Conservation (phyloP, 2,329 filamentous ascomycete species). For the Colletotrichum incanum region DNA sequence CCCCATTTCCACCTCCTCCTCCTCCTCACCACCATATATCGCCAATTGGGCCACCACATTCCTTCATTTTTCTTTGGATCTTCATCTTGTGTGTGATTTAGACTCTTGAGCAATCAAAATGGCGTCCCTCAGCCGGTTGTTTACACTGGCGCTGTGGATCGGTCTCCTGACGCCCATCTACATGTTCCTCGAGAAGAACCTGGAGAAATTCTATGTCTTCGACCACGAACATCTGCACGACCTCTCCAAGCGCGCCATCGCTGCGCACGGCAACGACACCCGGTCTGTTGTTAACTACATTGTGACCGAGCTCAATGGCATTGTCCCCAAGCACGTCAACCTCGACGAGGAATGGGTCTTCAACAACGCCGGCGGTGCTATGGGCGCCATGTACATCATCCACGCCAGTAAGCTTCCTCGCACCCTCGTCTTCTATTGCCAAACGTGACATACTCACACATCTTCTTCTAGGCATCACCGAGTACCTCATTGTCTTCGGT, state of each 20-base stretch:
- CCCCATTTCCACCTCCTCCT: background rate
- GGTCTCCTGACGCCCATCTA: slow-evolving; percentile 69
- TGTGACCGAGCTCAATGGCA: slow-evolving; percentile 75
- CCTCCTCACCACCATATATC: background rate
- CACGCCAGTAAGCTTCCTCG: slow-evolving; percentile 78
- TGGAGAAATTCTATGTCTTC: slow-evolving; percentile 83
- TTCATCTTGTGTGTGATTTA: slow-evolving; percentile 11
- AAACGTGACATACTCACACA: slow-evolving; percentile 11
- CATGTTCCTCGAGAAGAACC: slow-evolving; percentile 71
- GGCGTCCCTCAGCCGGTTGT: slow-evolving; percentile 56
- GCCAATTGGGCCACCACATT: slow-evolving; percentile 28
- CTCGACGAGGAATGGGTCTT: slow-evolving; percentile 88
- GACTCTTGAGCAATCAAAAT: slow-evolving; percentile 23
- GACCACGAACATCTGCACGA: slow-evolving; percentile 77
- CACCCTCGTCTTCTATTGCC: too few relatives aligned
- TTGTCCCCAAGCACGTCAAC: slow-evolving; percentile 72
- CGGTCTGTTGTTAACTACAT: slow-evolving; percentile 78
- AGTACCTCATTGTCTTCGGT: slow-evolving; percentile 93
- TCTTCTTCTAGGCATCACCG: slow-evolving; percentile 74
- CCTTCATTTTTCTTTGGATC: slow-evolving; percentile 5
- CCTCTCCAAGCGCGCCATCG: slow-evolving; percentile 76
- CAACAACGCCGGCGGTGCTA: slow-evolving; percentile 92
- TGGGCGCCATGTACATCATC: slow-evolving; percentile 93
- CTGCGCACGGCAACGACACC: slow-evolving; percentile 82
- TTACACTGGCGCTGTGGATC: slow-evolving; percentile 67